Conservation (phyloP, 352 stramenopile species). For the Nothophytophthora sp. region DNA sequence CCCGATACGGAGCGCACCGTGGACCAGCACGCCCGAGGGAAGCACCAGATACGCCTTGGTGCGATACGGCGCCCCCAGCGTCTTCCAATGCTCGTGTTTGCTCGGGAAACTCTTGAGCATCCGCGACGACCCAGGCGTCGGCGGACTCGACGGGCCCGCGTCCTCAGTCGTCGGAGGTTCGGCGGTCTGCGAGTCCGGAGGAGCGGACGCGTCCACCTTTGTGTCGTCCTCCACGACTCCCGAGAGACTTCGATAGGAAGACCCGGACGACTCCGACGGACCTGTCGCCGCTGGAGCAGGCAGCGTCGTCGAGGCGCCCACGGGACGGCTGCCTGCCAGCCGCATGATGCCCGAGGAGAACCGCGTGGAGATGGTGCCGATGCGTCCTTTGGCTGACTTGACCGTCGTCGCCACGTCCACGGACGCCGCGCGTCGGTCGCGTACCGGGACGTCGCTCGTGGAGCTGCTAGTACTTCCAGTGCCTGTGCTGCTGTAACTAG, state of each 20-base stretch:
- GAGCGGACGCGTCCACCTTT: conserved; percentile 10
- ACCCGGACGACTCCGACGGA: conserved; percentile 13
- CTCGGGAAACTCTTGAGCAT: conserved; percentile 38
- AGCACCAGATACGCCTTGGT: conserved; percentile 82
- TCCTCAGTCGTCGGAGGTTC: conserved; percentile 21
- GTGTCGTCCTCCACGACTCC: conserved; percentile 37
- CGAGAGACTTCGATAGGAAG: conserved; percentile 25
- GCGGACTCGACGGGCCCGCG: conserved; percentile 4
- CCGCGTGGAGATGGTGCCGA: conserved; percentile 72
- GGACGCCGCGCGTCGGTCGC: conserved; percentile 36
- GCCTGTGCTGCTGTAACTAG: no score
- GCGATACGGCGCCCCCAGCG: conserved; percentile 55
- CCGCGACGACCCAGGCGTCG: conserved; percentile 23
- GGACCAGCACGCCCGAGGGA: conserved; percentile 69
- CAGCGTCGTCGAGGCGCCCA: conserved; percentile 15
- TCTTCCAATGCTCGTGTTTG: conserved; percentile 73
- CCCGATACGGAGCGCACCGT: conserved; percentile 74
- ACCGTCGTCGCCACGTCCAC: conserved; percentile 57
- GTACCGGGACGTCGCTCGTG: conserved; percentile 11
- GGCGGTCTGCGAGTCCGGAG: conserved; percentile 15
- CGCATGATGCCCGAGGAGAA: conserved; percentile 73
- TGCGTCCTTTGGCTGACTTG: conserved; percentile 61
- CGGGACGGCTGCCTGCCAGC: conserved; percentile 32
- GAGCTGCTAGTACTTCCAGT: not conserved
- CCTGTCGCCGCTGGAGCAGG: no score